A percentile compares a stretch with the other conserved stretches of the same genome.
Conservation (phyloP, 2,329 filamentous ascomycete genomes). For the Alternaria hordeiaustralica region DNA sequence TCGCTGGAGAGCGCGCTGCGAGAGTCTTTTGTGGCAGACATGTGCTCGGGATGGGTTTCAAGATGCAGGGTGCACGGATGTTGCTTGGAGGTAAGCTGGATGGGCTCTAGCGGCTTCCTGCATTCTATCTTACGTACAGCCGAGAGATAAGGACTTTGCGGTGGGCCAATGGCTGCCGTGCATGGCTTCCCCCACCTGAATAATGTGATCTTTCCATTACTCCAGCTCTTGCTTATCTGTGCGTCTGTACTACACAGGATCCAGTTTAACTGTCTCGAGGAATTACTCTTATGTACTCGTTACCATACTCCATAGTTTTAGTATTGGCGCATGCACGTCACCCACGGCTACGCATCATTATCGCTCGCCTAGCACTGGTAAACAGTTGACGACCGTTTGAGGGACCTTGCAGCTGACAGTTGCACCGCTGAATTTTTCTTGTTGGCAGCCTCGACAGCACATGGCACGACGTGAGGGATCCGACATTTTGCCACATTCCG, state of each 20-base stretch:
- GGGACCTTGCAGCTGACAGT: background rate
- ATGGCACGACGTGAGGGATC: background rate
- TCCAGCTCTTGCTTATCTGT: constrained; percentile 27
- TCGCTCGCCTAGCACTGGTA: constrained; percentile 14
- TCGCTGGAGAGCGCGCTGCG: constrained; percentile 27
- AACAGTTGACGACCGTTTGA: constrained; percentile 10
- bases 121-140: constrained; percentile 17
- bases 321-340: constrained; percentile 37
- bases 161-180: constrained; percentile 28
- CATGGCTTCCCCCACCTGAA: constrained; percentile 29
- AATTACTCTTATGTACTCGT: constrained; percentile 48
- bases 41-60: constrained; percentile 35
- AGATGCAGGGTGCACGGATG: constrained; percentile 14
- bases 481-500: background rate
- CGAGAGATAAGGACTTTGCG: constrained; percentile 37
- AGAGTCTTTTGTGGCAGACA: constrained; percentile 43
- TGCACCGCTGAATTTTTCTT: background rate
- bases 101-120: constrained; percentile 17
- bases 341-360: constrained; percentile 27
- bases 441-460: constrained; percentile 1
- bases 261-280: constrained; percentile 12
- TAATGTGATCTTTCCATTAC: constrained; percentile 15
- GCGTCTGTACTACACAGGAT: constrained; percentile 5
- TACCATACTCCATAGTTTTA: constrained; percentile 21
- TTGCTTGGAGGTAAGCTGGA: constrained; percentile 8